A percentile compares a stretch with the other conserved stretches of the same genome.
phyloP scores from a whole-genome alignment of 108 stramenopile species.

The Phaeodactylum tricornutum region DNA sequence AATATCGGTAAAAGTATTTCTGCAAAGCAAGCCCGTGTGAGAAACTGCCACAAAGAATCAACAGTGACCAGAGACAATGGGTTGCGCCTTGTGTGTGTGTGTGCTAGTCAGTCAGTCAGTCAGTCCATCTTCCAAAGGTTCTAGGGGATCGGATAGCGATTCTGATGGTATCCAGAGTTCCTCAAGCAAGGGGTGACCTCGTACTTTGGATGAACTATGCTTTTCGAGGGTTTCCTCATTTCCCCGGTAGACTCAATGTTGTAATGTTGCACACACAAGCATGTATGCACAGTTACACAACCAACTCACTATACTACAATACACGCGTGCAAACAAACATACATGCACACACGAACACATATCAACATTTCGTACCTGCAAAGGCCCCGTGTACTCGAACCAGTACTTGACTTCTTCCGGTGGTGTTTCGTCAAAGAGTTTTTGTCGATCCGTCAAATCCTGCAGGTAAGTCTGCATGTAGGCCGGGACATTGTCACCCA shows the following conservation, averaged over 20 bases:
- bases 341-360: neutral
- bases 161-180: constrained; percentile 36
- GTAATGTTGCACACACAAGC: no score
- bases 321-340: neutral
- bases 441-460: constrained; percentile 59
- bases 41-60: constrained; percentile 2
- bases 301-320: no score
- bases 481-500: constrained; percentile 32
- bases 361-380: constrained; percentile 54
- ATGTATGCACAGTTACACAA: no score
- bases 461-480: constrained; percentile 62
- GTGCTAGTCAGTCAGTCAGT: no score
- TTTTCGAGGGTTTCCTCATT: constrained; percentile 30
- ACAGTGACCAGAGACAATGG: no score
- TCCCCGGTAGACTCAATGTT: no score
- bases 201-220: constrained; percentile 60
- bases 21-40: constrained; percentile 13
- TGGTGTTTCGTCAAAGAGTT: constrained; percentile 77
- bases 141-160: constrained; percentile 46
- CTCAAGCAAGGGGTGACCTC: constrained; percentile 57
- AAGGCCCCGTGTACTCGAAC: constrained; percentile 82
- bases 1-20: constrained; percentile 88
- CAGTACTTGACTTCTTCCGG: constrained; percentile 86
- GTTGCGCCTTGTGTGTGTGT: no score
- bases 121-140: no score